Evolutionary conservation across 176 grass and related monocot species (phyloP).

Genomic region (Lolium rigidum): DNA sequence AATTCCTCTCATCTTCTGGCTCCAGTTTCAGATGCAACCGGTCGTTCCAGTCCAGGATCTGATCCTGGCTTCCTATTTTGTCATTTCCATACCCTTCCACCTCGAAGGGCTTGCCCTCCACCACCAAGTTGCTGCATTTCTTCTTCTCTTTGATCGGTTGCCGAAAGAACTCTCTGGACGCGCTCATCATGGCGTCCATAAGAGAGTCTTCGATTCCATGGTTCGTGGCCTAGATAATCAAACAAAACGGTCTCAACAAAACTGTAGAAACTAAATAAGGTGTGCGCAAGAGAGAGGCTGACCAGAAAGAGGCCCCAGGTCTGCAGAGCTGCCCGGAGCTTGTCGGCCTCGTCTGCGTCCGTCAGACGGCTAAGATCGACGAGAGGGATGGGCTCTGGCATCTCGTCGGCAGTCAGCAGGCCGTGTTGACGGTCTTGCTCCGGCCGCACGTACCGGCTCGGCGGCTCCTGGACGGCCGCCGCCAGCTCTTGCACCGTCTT

Average conservation of each 20-base stretch:
- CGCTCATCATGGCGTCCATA: background rate
- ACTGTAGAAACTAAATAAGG: background rate
- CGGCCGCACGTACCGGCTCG: slow-evolving; percentile 34
- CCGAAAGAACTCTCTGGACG: background rate
- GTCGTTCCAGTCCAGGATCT: slow-evolving; percentile 1
- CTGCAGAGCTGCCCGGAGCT: slow-evolving; percentile 45
- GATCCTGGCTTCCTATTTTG: background rate
- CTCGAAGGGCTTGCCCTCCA: background rate
- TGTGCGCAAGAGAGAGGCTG: background rate
- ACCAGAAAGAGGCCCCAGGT: slow-evolving; percentile 63
- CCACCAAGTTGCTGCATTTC: slow-evolving; percentile 1
- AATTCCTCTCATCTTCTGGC: background rate
- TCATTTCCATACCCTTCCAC: slow-evolving; percentile 8
- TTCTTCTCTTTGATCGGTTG: background rate
- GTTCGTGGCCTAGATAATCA: background rate
- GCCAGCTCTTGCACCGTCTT: slow-evolving; percentile 46
- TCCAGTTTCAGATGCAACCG: slow-evolving; percentile 7
- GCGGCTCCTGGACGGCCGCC: slow-evolving; percentile 40
- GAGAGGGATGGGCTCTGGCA: slow-evolving; percentile 23
- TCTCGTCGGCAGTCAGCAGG: background rate
- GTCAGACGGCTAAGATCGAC: slow-evolving; percentile 44
- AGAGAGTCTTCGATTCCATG: slow-evolving; percentile 3
- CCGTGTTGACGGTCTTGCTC: slow-evolving; percentile 13
- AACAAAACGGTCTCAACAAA: background rate
- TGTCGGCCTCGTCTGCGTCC: slow-evolving; percentile 39